Evolutionary conservation across 192 early-diverging fungal species (phyloP).

Genomic region (Fimicolochytrium jonesii): DNA sequence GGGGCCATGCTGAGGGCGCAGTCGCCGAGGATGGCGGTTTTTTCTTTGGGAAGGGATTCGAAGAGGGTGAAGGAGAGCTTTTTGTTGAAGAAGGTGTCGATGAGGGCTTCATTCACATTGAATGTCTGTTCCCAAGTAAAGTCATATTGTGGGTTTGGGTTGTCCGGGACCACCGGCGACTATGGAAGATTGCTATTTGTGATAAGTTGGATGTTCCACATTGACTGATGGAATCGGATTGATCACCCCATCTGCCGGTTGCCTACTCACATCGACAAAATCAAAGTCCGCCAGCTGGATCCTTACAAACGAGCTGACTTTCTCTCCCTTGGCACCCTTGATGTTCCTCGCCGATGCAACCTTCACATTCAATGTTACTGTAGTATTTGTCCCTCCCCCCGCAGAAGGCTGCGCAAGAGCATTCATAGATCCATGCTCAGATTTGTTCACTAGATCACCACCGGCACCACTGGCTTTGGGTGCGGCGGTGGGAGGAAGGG

Average conservation of each 20-base stretch:
- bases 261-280: slow-evolving; percentile 41
- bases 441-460: too few species aligned
- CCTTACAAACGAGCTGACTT: slow-evolving; percentile 46
- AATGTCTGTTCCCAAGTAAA: slow-evolving; percentile 41
- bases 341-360: slow-evolving; percentile 42
- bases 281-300: slow-evolving; percentile 61
- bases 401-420: too few species aligned
- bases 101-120: slow-evolving; percentile 51
- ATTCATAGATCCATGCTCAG: too few species aligned
- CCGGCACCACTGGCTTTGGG: too few species aligned
- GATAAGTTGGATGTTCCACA: not conserved
- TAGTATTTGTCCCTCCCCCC: too few species aligned
- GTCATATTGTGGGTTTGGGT: slow-evolving; percentile 47
- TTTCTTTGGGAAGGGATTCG: slow-evolving; percentile 61
- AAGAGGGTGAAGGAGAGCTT: slow-evolving; percentile 45
- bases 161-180: slow-evolving; percentile 48
- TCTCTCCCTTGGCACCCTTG: slow-evolving; percentile 50
- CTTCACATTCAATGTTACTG: slow-evolving; percentile 26
- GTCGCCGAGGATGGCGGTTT: slow-evolving; percentile 50
- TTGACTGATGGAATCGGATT: not conserved
- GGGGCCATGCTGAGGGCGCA: slow-evolving; percentile 38
- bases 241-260: not conserved
- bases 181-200: slow-evolving; percentile 14
- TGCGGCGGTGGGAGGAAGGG: too few species aligned
- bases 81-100: slow-evolving; percentile 56